Conservation (phyloP, 768 basidiomycete species). For the Amanita pseudoporphyria region DNA sequence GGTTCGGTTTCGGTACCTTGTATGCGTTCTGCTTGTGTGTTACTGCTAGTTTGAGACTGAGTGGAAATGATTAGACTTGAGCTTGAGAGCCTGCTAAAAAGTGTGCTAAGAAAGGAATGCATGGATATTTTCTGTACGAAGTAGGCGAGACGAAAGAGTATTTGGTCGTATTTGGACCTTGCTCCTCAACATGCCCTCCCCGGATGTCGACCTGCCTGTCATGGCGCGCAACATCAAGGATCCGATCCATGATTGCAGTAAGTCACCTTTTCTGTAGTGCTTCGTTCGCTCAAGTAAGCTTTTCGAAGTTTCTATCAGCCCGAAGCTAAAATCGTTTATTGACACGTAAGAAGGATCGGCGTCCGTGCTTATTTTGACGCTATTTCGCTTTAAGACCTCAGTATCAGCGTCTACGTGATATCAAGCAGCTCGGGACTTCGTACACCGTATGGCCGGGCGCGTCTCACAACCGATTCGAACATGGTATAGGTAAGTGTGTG, state of each 20-base stretch:
- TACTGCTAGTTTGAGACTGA: no score
- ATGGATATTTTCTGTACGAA: no score
- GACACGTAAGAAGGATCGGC: constrained; percentile 46
- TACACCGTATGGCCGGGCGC: constrained; percentile 73
- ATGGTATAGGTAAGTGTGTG: constrained; percentile 53
- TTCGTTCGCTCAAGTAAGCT: not conserved
- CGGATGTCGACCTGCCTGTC: not conserved
- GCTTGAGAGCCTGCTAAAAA: no score
- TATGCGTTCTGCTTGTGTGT: no score
- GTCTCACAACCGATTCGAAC: constrained; percentile 77
- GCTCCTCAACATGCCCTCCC: not conserved
- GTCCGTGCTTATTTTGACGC: constrained; percentile 6
- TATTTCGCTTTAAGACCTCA: constrained; percentile 36
- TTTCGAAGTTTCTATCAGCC: constrained; percentile 26
- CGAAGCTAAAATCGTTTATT: constrained; percentile 36
- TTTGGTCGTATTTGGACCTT: no score
- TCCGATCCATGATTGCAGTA: constrained; percentile 28
- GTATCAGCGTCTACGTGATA: constrained; percentile 66
- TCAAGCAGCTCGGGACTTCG: constrained; percentile 76
- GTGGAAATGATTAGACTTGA: no score
- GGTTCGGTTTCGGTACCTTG: no score
- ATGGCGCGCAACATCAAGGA: constrained; percentile 20
- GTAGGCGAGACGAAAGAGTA: no score
- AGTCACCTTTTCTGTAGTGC: constrained; percentile 10
- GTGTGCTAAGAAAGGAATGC: no score